phyloP scores from a whole-genome alignment of 2,329 filamentous ascomycete species.

The Ceratocystis smalleyi region DNA sequence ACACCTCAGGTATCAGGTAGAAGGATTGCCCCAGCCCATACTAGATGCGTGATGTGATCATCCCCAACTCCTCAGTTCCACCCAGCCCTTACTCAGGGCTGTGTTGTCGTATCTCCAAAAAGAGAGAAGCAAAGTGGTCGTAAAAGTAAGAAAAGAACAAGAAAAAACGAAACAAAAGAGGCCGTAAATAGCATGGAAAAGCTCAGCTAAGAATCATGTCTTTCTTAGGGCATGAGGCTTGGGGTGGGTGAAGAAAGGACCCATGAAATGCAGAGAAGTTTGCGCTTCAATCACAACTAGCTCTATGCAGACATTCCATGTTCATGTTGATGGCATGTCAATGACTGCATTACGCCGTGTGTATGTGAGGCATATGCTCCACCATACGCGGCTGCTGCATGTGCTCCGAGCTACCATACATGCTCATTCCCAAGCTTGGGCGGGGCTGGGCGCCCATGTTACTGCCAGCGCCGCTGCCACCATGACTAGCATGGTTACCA shows the following conservation, averaged over 20 bases:
- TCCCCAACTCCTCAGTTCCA: neutral
- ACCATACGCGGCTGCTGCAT: slow-evolving; percentile 10
- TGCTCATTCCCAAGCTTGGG: neutral
- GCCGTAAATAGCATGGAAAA: slow-evolving; percentile 6
- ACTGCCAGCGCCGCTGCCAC: neutral
- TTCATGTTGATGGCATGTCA: neutral
- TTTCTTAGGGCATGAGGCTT: neutral
- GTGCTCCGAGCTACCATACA: slow-evolving; percentile 6
- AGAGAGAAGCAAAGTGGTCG: neutral
- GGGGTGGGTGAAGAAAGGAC: neutral
- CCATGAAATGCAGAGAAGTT: neutral
- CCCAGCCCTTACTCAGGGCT: neutral
- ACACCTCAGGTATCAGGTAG: neutral
- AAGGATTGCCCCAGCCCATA: neutral
- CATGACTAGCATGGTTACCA: neutral
- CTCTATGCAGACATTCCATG: neutral
- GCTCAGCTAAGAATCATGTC: neutral
- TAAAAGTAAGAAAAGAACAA: neutral
- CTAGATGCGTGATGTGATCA: neutral
- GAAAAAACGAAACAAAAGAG: neutral
- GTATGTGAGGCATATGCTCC: slow-evolving; percentile 13
- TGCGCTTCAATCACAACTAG: neutral
- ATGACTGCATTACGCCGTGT: neutral
- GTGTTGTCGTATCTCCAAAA: neutral
- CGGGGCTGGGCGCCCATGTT: slow-evolving; percentile 1